Percentiles rank a stretch among this genome's conserved stretches.
phyloP scores from a whole-genome alignment of 805 yeast species.

The Scheffersomyces ergatensis region DNA sequence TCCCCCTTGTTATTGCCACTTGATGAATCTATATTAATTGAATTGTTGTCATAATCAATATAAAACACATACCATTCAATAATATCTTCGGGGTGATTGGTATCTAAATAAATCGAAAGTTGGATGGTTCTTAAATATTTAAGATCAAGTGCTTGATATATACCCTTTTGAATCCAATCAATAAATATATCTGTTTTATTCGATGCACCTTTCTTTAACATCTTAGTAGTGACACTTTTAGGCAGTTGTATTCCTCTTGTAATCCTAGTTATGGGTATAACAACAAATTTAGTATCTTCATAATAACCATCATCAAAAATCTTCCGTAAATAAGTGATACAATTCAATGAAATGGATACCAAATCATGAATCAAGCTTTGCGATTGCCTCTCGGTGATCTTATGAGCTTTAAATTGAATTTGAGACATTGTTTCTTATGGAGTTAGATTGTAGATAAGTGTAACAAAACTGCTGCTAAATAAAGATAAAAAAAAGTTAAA shows the following conservation, averaged over 20 bases:
- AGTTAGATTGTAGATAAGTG: too few relatives aligned
- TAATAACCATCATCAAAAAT: conserved; percentile 56
- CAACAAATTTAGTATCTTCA: conserved; percentile 46
- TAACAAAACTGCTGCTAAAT: too few relatives aligned
- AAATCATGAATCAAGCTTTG: conserved; percentile 41
- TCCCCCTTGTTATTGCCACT: not conserved
- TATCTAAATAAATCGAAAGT: conserved; percentile 45
- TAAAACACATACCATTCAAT: conserved; percentile 52
- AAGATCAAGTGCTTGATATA: conserved; percentile 40
- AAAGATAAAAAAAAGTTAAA: too few relatives aligned
- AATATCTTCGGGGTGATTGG: conserved; percentile 38
- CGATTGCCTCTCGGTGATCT: conserved; percentile 4
- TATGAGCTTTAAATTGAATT: not conserved
- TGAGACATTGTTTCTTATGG: too few relatives aligned
- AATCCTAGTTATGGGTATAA: conserved; percentile 18
- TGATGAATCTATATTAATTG: conserved; percentile 5
- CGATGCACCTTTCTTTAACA: conserved; percentile 45
- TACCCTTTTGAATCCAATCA: conserved; percentile 54
- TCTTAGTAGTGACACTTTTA: conserved; percentile 42
- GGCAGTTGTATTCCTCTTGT: not conserved
- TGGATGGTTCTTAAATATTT: conserved; percentile 44
- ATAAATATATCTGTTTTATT: conserved; percentile 47
- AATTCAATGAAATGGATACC: conserved; percentile 53
- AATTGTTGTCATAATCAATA: conserved; percentile 36
- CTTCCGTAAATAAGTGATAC: conserved; percentile 56